phyloP scores from a whole-genome alignment of 805 yeast species.

The Sungouiella blattae region DNA sequence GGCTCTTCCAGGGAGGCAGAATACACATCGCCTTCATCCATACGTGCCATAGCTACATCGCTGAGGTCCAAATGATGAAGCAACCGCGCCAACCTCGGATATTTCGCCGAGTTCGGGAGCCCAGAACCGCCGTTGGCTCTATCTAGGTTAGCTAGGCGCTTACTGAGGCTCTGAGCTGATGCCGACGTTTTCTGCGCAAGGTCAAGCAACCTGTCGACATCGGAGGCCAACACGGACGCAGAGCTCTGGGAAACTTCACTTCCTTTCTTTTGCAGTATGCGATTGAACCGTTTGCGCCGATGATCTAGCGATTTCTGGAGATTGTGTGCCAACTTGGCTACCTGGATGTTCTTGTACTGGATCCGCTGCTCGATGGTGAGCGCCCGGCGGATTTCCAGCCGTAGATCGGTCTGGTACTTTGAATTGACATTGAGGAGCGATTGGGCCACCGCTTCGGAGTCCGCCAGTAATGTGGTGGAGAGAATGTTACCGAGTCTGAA shows the following conservation, averaged over 20 bases:
- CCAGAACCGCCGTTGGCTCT: conserved; percentile 4
- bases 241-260: background rate
- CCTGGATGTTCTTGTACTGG: conserved; percentile 36
- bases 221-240: background rate
- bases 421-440: conserved; percentile 24
- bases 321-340: conserved; percentile 26
- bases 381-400: conserved; percentile 29
- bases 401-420: conserved; percentile 35
- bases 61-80: background rate
- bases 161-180: conserved; percentile 3
- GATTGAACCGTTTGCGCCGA: conserved; percentile 1
- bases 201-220: conserved; percentile 1
- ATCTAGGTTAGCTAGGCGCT: conserved; percentile 6
- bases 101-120: conserved; percentile 5
- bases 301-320: conserved; percentile 13
- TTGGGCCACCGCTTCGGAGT: conserved; percentile 27
- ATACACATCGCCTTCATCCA: background rate
- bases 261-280: background rate
- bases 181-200: background rate
- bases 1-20: background rate
- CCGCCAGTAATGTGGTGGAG: conserved; percentile 19
- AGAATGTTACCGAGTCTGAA: conserved; percentile 32
- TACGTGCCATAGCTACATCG: background rate
- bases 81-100: conserved; percentile 5
- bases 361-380: conserved; percentile 37